Conservation (phyloP, 768 basidiomycete genomes). For the Udeniomyces megalosporus region DNA sequence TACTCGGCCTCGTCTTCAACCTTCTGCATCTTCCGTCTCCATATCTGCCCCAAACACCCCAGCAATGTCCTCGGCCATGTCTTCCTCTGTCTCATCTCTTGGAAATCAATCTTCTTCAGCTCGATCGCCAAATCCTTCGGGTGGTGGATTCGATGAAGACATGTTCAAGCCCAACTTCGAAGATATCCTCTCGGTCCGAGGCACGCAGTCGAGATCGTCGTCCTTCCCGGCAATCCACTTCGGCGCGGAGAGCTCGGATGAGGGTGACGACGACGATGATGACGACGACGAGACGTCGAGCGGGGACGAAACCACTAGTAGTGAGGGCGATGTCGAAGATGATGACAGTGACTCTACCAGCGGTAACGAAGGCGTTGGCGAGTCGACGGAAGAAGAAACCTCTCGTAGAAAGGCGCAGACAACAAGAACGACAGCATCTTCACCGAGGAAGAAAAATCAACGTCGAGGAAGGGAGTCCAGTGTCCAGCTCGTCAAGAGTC, state of each 20-base stretch:
- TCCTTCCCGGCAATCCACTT: constrained; percentile 81
- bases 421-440: too few relatives aligned
- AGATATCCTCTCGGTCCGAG: constrained; percentile 34
- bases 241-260: constrained; percentile 28
- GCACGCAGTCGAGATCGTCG: constrained; percentile 32
- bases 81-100: constrained; percentile 6
- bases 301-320: background rate
- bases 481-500: background rate
- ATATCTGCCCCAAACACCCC: background rate
- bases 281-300: constrained; percentile 1
- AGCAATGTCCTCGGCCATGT: background rate
- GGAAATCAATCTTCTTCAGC: background rate
- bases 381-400: background rate
- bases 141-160: constrained; percentile 29
- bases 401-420: too few relatives aligned
- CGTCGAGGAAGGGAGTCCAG: background rate
- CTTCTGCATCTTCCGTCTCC: background rate
- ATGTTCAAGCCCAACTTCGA: constrained; percentile 52
- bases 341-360: background rate
- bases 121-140: background rate
- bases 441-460: constrained; percentile 5
- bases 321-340: background rate
- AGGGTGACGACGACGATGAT: background rate
- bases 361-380: constrained; percentile 5
- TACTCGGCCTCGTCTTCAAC: background rate